A percentile compares a stretch with the other conserved stretches of the same genome.
phyloP scores from a whole-genome alignment of 2,329 filamentous ascomycete species.

The Cyanodermella asteris region DNA sequence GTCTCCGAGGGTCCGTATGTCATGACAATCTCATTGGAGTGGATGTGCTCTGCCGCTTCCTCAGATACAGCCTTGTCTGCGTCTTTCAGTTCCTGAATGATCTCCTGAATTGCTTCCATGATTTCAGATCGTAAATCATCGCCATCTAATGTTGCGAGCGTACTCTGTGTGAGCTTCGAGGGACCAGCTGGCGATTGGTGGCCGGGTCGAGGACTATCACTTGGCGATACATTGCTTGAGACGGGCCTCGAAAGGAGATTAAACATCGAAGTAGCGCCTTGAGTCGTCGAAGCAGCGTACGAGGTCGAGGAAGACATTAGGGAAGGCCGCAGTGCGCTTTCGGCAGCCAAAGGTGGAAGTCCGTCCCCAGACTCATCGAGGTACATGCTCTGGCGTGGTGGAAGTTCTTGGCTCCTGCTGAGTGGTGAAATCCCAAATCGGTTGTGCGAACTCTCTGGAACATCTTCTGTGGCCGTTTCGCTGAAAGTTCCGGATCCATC shows the following conservation, averaged over 20 bases:
- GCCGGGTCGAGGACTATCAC: slow-evolving; percentile 30
- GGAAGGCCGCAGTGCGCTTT: slow-evolving; percentile 35
- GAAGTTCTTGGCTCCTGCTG: too few relatives aligned
- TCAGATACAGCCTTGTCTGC: slow-evolving; percentile 84
- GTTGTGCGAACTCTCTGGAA: slow-evolving; percentile 22
- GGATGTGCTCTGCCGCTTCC: slow-evolving; percentile 76
- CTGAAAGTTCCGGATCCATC: slow-evolving; percentile 33
- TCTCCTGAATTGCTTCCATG: slow-evolving; percentile 81
- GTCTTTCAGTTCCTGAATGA: slow-evolving; percentile 83
- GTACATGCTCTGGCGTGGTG: slow-evolving; percentile 23
- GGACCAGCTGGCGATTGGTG: slow-evolving; percentile 27
- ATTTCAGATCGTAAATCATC: slow-evolving; percentile 69
- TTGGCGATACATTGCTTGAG: slow-evolving; percentile 18
- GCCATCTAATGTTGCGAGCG: slow-evolving; percentile 11
- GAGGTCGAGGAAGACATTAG: slow-evolving; percentile 40
- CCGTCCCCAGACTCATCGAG: slow-evolving; percentile 10
- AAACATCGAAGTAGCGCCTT: slow-evolving; percentile 53
- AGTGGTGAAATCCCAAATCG: too few relatives aligned
- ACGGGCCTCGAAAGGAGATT: slow-evolving; percentile 56
- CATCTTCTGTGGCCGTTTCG: slow-evolving; percentile 36
- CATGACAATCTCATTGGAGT: slow-evolving; percentile 78
- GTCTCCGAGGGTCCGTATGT: slow-evolving; percentile 71
- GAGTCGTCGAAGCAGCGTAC: slow-evolving; percentile 33
- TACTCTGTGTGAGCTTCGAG: slow-evolving; percentile 5
- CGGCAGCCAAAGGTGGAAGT: too few relatives aligned